These are phyloP conservation scores for Linderina pennispora DNA, from an alignment of 192 early-diverging fungal species.

Conservation along the genomic window DNA sequence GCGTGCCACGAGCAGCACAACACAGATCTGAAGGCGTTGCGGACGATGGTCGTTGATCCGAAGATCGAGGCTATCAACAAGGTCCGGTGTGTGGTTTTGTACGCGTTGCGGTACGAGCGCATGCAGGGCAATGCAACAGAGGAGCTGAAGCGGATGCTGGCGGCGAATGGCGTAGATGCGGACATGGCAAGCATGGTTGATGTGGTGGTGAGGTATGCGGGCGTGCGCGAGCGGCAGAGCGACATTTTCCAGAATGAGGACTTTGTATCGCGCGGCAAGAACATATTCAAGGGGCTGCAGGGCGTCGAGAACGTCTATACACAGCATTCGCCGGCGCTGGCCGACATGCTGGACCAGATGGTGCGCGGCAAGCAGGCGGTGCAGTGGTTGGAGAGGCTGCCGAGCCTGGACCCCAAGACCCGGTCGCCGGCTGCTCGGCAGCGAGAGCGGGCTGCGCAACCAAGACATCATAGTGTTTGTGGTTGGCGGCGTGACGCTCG, in stretches of 20 bases:
- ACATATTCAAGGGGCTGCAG: conserved; percentile 90
- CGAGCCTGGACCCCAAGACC: conserved; percentile 31
- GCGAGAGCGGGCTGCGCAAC: conserved; percentile 53
- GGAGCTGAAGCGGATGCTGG: conserved; percentile 70
- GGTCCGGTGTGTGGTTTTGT: conserved; percentile 74
- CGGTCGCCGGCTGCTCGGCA: conserved; percentile 19
- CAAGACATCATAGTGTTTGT: conserved; percentile 97
- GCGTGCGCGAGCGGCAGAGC: conserved; percentile 72
- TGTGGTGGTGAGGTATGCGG: conserved; percentile 71
- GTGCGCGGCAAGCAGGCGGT: conserved; percentile 59
- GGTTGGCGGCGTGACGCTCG: conserved; percentile 91
- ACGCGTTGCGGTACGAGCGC: conserved; percentile 91
- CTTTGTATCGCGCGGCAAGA: conserved; percentile 77
- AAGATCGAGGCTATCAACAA: conserved; percentile 68
- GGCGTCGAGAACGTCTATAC: conserved; percentile 99
- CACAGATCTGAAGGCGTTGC: conserved; percentile 70
- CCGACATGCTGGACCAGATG: conserved; percentile 68
- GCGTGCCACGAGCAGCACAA: conserved; percentile 84
- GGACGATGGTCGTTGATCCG: conserved; percentile 55
- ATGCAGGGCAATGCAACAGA: conserved; percentile 61
- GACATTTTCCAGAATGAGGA: conserved; percentile 87
- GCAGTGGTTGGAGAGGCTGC: conserved; percentile 50
- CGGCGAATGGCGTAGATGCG: conserved; percentile 63
- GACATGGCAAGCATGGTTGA: conserved; percentile 65
- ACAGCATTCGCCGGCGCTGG: conserved; percentile 85